These are phyloP conservation scores for Hygrocybe punicea DNA, from an alignment of 768 basidiomycete genomes.

Conservation along the genomic window DNA sequence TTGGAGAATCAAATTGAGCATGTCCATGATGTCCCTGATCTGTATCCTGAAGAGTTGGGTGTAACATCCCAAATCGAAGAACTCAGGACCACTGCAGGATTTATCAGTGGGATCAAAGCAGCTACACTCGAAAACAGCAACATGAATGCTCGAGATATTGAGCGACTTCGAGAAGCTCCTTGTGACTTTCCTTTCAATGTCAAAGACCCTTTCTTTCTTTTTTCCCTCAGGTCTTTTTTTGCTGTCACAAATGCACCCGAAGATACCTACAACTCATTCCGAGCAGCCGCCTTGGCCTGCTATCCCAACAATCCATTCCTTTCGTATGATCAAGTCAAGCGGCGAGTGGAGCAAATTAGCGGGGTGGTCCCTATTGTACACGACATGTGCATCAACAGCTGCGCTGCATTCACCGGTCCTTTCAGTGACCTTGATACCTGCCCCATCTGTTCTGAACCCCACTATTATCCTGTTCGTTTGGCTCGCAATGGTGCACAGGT, in stretches of 20 bases:
- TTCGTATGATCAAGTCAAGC: conserved; percentile 27
- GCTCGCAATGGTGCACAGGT: conserved; percentile 1
- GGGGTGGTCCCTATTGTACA: conserved; percentile 32
- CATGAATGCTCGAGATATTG: background rate
- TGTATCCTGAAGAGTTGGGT: no score
- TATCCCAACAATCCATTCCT: conserved; percentile 27
- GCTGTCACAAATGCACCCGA: background rate
- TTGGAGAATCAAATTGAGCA: no score
- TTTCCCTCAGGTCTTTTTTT: background rate
- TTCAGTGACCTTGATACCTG: conserved; percentile 14
- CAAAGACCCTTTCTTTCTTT: background rate
- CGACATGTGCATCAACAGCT: conserved; percentile 43
- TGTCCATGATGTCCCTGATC: no score
- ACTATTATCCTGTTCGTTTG: conserved; percentile 17
- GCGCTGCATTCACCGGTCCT: conserved; percentile 24
- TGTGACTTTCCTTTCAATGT: background rate
- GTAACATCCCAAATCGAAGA: no score
- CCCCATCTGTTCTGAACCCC: conserved; percentile 20
- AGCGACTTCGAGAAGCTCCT: background rate
- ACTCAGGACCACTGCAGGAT: no score
- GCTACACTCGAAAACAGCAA: no score
- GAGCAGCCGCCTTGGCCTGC: conserved; percentile 13
- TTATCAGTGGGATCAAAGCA: no score
- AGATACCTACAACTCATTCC: background rate
- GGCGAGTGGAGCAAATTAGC: conserved; percentile 23